These are phyloP conservation scores for Fusarium drepaniforme DNA, from an alignment of 2,329 filamentous ascomycete genomes.

Conservation along the genomic window DNA sequence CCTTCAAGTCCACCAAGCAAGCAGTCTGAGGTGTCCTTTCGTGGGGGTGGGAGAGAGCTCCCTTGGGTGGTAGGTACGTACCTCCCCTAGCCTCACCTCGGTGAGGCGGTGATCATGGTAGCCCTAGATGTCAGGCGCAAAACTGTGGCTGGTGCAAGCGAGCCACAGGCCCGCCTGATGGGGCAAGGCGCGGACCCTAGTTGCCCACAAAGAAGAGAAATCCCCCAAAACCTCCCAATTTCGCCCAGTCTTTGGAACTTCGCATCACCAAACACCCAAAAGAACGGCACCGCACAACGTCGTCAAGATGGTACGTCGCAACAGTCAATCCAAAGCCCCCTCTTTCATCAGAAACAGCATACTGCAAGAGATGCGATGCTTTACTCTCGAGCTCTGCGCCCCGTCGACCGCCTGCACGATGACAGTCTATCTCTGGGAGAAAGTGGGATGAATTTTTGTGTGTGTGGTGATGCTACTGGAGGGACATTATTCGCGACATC, in stretches of 20 bases:
- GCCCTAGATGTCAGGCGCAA: conserved; percentile 41
- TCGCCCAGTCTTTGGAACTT: conserved; percentile 51
- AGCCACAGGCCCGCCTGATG: conserved; percentile 47
- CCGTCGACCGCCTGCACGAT: conserved; percentile 46
- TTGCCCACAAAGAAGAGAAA: conserved; percentile 59
- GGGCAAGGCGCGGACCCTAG: conserved; percentile 54
- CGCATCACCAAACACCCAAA: conserved; percentile 57
- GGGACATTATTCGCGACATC: conserved; percentile 34
- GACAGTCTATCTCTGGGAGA: conserved; percentile 44
- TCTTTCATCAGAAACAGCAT: conserved; percentile 10
- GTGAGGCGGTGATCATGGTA: conserved; percentile 37
- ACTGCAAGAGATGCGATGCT: conserved; percentile 14
- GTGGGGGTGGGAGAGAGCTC: conserved; percentile 34
- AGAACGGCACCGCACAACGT: conserved; percentile 57
- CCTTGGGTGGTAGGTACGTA: conserved; percentile 18
- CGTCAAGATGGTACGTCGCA: conserved; percentile 62
- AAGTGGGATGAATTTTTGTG: conserved; percentile 43
- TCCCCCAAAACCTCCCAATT: conserved; percentile 58
- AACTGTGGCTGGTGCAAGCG: conserved; percentile 41
- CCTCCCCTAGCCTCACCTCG: conserved; percentile 33
- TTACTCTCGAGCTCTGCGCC: conserved; percentile 34
- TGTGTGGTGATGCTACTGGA: conserved; percentile 23
- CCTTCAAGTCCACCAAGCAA: conserved; percentile 19
- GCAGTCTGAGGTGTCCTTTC: conserved; percentile 34
- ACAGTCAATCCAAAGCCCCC: conserved; percentile 34